A percentile compares a stretch with the other conserved stretches of the same genome.
phyloP scores from a whole-genome alignment of 169 alveolate genomes.

The Plasmodium coatneyi region DNA sequence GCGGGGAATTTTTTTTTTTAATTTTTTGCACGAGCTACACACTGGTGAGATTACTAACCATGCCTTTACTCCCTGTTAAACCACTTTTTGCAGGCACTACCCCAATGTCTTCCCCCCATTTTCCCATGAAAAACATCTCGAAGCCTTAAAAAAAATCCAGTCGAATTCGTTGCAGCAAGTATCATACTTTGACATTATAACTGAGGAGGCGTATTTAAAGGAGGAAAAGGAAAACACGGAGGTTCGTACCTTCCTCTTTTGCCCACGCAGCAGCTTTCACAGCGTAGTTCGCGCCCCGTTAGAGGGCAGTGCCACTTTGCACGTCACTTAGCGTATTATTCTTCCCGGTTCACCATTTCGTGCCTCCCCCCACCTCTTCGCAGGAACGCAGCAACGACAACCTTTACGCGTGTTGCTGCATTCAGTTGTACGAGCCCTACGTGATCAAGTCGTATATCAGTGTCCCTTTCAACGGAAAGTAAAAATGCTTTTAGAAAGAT shows the following conservation, averaged over 20 bases:
- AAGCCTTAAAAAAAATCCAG: slow-evolving; percentile 67
- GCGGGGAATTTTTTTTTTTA: neutral
- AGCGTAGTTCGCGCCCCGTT: neutral
- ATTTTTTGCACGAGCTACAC: neutral
- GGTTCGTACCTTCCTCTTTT: slow-evolving; percentile 9
- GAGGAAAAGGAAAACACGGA: slow-evolving; percentile 47
- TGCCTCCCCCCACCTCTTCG: neutral
- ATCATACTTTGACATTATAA: slow-evolving; percentile 58
- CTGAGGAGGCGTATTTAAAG: slow-evolving; percentile 61
- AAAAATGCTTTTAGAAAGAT: slow-evolving; percentile 21
- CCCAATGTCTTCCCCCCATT: slow-evolving; percentile 66
- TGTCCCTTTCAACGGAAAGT: slow-evolving; percentile 72
- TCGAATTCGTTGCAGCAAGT: slow-evolving; percentile 61
- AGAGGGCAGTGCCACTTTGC: neutral
- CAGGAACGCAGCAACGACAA: slow-evolving; percentile 56
- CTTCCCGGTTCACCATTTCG: neutral
- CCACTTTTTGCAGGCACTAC: slow-evolving; percentile 14
- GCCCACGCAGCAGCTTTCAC: neutral
- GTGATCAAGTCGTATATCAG: slow-evolving; percentile 30
- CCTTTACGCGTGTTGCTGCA: slow-evolving; percentile 31
- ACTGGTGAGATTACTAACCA: neutral
- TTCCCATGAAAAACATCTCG: slow-evolving; percentile 61
- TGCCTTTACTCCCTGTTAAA: neutral
- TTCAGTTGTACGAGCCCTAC: slow-evolving; percentile 25
- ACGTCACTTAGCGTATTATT: neutral